Conservation (phyloP, 495 filamentous ascomycete genomes). For the Monascus purpureus region DNA sequence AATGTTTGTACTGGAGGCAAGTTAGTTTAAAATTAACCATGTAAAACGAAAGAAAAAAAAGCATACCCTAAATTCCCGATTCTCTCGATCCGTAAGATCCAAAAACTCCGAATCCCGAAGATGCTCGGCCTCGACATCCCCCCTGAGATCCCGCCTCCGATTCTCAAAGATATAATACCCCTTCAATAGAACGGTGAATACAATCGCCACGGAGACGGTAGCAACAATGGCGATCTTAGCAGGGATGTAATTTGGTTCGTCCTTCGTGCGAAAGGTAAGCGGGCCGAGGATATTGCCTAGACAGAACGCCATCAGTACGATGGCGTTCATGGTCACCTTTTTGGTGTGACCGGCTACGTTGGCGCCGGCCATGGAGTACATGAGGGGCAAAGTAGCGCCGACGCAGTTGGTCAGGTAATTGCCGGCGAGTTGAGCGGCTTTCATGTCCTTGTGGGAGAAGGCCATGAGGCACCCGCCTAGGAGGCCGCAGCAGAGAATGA, state of each 20-base stretch:
- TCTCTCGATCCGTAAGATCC: not conserved
- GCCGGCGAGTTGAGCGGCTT: slow-evolving; percentile 3
- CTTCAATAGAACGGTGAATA: not conserved
- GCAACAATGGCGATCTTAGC: not conserved
- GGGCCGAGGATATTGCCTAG: slow-evolving; percentile 35
- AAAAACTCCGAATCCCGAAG: not conserved
- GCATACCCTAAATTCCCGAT: no score
- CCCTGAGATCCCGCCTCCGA: not conserved
- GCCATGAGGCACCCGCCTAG: slow-evolving; percentile 4
- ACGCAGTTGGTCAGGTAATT: slow-evolving; percentile 3
- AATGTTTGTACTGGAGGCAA: no score
- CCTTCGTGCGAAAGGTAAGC: not conserved
- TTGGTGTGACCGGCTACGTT: slow-evolving; percentile 54
- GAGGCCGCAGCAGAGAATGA: slow-evolving; percentile 10
- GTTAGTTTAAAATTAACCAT: no score
- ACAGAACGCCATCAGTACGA: slow-evolving; percentile 47
- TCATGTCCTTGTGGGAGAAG: not conserved
- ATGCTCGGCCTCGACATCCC: not conserved
- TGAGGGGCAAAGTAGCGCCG: slow-evolving; percentile 1
- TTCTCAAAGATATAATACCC: not conserved
- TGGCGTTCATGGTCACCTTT: slow-evolving; percentile 46
- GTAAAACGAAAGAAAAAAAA: no score
- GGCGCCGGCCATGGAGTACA: slow-evolving; percentile 31
- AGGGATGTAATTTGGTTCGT: not conserved
- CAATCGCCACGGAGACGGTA: not conserved